phyloP scores from a whole-genome alignment of 2,329 filamentous ascomycete genomes.

The Phaeosphaeriaceae sp. region DNA sequence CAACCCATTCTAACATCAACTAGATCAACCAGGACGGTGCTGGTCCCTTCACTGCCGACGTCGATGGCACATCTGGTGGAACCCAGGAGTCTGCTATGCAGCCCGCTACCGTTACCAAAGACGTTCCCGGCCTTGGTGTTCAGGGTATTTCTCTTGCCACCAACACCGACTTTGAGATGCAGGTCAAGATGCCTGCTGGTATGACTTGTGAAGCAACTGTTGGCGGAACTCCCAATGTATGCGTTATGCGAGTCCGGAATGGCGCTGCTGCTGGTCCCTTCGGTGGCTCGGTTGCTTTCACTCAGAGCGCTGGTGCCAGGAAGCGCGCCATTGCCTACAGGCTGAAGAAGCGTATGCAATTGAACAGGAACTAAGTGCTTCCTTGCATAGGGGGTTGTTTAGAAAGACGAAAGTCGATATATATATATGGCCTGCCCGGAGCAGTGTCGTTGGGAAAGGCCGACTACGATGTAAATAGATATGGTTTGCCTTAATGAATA shows the following conservation, averaged over 20 bases:
- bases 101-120: constrained; percentile 62
- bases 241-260: constrained; percentile 70
- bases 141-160: constrained; percentile 64
- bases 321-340: constrained; percentile 68
- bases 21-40: constrained; percentile 72
- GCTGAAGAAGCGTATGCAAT: constrained; percentile 48
- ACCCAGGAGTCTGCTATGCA: constrained; percentile 66
- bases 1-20: constrained; percentile 1
- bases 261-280: constrained; percentile 68
- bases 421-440: constrained; percentile 16
- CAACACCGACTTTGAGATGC: constrained; percentile 68
- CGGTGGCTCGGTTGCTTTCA: constrained; percentile 70
- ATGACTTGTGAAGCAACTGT: constrained; percentile 70
- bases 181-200: constrained; percentile 69
- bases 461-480: constrained; percentile 8
- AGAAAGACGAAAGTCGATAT: background rate
- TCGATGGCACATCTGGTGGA: constrained; percentile 70
- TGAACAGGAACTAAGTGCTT: constrained; percentile 29
- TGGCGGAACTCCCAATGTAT: constrained; percentile 66
- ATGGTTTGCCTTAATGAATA: constrained; percentile 1
- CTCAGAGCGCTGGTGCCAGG: constrained; percentile 62
- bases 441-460: constrained; percentile 12
- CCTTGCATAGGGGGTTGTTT: background rate
- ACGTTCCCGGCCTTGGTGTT: constrained; percentile 66
- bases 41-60: constrained; percentile 65